Percentiles rank a stretch among this genome's conserved stretches.
Evolutionary conservation across 768 basidiomycete species (phyloP).

Genomic region (Panaeolus cyanescens): DNA sequence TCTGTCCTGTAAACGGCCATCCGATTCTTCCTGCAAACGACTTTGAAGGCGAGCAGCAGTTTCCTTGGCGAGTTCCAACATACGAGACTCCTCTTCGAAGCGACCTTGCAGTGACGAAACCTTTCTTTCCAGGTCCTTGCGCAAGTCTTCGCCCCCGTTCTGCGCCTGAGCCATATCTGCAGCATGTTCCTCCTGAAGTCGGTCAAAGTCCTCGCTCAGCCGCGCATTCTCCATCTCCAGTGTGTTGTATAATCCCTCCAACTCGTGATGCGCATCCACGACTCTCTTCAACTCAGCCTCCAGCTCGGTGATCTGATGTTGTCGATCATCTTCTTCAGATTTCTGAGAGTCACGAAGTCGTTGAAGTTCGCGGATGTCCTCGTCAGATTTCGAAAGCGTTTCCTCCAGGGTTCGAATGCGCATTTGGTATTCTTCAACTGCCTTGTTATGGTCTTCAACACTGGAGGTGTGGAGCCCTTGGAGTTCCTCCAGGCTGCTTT

Average conservation of each 20-base stretch:
- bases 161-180: conserved; percentile 24
- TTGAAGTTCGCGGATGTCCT: conserved; percentile 19
- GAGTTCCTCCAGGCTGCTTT: conserved; percentile 34
- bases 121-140: conserved; percentile 34
- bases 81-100: conserved; percentile 34
- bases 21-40: conserved; percentile 40
- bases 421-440: conserved; percentile 30
- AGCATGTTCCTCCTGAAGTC: conserved; percentile 29
- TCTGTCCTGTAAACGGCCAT: conserved; percentile 32
- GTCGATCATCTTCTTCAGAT: conserved; percentile 15
- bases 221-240: conserved; percentile 19
- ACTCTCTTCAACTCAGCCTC: conserved; percentile 17
- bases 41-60: conserved; percentile 38
- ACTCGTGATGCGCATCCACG: conserved; percentile 12
- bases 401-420: conserved; percentile 25
- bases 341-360: conserved; percentile 20
- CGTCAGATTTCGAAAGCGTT: conserved; percentile 14
- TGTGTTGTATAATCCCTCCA: conserved; percentile 10
- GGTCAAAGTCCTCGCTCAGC: conserved; percentile 19
- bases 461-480: conserved; percentile 32
- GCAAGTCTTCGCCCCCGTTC: conserved; percentile 25
- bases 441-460: conserved; percentile 30
- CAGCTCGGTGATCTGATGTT: conserved; percentile 19
- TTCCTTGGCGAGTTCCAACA: conserved; percentile 38
- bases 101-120: conserved; percentile 34